Evolutionary conservation across 805 yeast genomes (phyloP), one percentile per base, ranked within the genome.

Genomic region (Metschnikowia cubensis): DNA sequence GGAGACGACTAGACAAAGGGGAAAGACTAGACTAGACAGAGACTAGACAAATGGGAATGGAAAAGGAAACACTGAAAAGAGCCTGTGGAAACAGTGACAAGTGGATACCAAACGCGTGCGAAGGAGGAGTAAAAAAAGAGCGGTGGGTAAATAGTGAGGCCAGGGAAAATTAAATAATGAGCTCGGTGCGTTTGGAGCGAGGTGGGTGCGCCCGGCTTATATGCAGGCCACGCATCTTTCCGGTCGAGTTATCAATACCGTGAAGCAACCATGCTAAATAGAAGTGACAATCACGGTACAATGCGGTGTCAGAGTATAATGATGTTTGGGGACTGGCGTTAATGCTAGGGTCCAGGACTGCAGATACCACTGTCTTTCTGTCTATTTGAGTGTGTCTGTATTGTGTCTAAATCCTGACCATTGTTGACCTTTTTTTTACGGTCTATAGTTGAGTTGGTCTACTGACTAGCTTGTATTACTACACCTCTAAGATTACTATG

Each of bases 101-200:
- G 35, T 31, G 35, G 35, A 36, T 25, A n/a, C 44, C 44, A 31
- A 31, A 33, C 45, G 45, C 45, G 45, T 42, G 44, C 44, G 45
- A 42, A 42, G 45, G 46, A 43, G 39, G 46, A 43, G 39, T 35
- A 34, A 35, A 43, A 43, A 43, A 43, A 22, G 29, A 43, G 38
- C 39, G 46, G 38, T 21, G 39, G 40, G 34, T 34, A 18, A 35
- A 29, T 15, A n/a, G 11, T 25, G 46, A 43, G 46, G 22, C 46
- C 15, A 22, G 46, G 33, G 46, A 43, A 43, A 43, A 43, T 22
- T 43, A 43, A 43, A 43, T 43, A 43, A 35, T 8, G 21, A 21
- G 45, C 45, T 33, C 45, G 41, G 38, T n/a, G 21, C 45, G 29
- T 25, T 25, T 18, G 22, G 33, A 10, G 44, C 45, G 45, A 31